These are phyloP conservation scores for Penicillium sclerotigenum DNA, from an alignment of 2,329 filamentous ascomycete species.

Conservation along the genomic window DNA sequence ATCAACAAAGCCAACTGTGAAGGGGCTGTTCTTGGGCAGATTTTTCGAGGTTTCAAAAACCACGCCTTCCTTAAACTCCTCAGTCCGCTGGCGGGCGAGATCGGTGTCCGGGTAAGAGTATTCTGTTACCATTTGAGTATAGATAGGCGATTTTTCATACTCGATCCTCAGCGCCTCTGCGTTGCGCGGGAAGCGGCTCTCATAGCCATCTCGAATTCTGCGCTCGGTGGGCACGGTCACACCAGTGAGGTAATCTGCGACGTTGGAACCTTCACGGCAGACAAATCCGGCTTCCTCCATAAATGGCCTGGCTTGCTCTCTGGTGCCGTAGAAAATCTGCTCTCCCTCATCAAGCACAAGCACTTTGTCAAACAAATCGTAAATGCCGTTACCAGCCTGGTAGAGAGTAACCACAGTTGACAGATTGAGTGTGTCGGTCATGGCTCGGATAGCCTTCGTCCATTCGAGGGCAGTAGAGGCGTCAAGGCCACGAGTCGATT, in stretches of 20 bases:
- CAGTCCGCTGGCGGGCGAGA: constrained; percentile 49
- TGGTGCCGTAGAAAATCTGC: constrained; percentile 63
- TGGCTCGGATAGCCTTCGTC: constrained; percentile 58
- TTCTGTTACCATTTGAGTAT: constrained; percentile 52
- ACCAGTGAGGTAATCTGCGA: constrained; percentile 64
- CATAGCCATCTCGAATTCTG: constrained; percentile 43
- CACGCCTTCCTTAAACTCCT: constrained; percentile 55
- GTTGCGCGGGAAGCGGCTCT: constrained; percentile 45
- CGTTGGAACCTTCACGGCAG: constrained; percentile 60
- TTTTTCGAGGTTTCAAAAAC: constrained; percentile 54
- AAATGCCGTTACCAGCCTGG: constrained; percentile 68
- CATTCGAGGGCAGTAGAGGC: constrained; percentile 63
- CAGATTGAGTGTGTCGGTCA: constrained; percentile 62
- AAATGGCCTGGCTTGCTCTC: constrained; percentile 58
- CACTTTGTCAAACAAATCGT: constrained; percentile 68
- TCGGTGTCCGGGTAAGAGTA: constrained; percentile 56
- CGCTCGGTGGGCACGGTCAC: constrained; percentile 57
- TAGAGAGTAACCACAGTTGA: constrained; percentile 64
- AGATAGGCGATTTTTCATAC: constrained; percentile 55
- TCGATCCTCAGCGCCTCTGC: constrained; percentile 44
- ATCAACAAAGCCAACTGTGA: constrained; percentile 53
- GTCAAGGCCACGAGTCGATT: constrained; percentile 63
- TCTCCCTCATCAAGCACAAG: constrained; percentile 65
- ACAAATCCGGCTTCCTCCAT: constrained; percentile 65
- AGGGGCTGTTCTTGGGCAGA: constrained; percentile 53